These are phyloP conservation scores for Starmerella khaoyaiensis DNA, from an alignment of 805 yeast species.

Conservation along the genomic window DNA sequence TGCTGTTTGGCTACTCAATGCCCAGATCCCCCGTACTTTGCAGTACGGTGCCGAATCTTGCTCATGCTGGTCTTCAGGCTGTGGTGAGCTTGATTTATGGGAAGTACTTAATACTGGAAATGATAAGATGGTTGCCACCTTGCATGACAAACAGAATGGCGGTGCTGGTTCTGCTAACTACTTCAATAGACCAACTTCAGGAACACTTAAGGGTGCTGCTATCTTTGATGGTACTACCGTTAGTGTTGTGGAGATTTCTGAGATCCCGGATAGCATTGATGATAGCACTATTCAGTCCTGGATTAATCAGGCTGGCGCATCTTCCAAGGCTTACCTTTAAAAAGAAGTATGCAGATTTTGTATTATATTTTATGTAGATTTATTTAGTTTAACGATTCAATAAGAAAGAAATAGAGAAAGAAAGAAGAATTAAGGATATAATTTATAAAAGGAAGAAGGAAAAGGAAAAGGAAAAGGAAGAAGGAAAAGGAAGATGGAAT, in stretches of 20 bases:
- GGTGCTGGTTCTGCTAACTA: constrained; percentile 78
- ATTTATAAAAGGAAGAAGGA: too few relatives aligned
- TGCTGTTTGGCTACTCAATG: constrained; percentile 91
- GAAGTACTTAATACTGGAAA: constrained; percentile 75
- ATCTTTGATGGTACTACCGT: constrained; percentile 45
- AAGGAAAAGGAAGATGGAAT: too few relatives aligned
- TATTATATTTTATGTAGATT: background rate
- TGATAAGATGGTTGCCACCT: constrained; percentile 52
- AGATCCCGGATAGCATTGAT: constrained; percentile 44
- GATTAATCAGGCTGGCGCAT: constrained; percentile 33
- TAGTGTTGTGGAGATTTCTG: constrained; percentile 49
- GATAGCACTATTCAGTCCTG: constrained; percentile 37
- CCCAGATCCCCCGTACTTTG: constrained; percentile 89
- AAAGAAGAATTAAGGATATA: too few relatives aligned
- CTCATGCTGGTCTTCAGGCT: constrained; percentile 94
- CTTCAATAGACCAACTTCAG: constrained; percentile 69
- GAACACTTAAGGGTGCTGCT: constrained; percentile 80
- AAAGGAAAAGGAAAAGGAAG: too few relatives aligned
- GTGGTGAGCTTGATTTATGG: constrained; percentile 94
- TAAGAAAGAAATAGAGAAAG: background rate
- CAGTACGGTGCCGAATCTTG: constrained; percentile 80
- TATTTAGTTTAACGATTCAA: background rate
- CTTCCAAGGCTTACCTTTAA: constrained; percentile 27
- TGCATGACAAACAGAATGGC: constrained; percentile 74
- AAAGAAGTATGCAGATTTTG: background rate